These are phyloP conservation scores for Psilocybe cubensis DNA, from an alignment of 768 basidiomycete species.

Conservation along the genomic window DNA sequence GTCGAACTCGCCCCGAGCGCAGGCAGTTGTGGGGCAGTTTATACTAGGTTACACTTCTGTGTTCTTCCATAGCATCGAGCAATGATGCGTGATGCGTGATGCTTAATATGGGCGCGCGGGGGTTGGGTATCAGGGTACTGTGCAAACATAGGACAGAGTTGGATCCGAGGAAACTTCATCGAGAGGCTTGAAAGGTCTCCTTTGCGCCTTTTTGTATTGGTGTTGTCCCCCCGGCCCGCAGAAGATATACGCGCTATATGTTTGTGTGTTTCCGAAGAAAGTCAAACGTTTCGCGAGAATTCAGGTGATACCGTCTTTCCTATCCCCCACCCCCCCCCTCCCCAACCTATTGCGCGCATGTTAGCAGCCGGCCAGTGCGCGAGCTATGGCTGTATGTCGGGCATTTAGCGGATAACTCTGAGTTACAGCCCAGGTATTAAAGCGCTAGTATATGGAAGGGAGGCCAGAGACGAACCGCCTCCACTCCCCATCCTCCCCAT, in stretches of 20 bases:
- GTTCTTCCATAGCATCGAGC: too few relatives aligned
- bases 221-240: too few relatives aligned
- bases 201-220: too few relatives aligned
- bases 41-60: too few relatives aligned
- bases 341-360: background rate
- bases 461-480: background rate
- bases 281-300: background rate
- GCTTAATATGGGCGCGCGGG: too few relatives aligned
- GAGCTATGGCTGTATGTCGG: slow-evolving; percentile 33
- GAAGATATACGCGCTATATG: background rate
- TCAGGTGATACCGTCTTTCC: slow-evolving; percentile 1
- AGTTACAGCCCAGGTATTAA: background rate
- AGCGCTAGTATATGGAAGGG: background rate
- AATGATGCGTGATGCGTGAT: background rate
- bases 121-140: too few relatives aligned
- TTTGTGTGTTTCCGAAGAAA: slow-evolving; percentile 3
- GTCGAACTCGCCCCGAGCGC: too few relatives aligned
- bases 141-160: background rate
- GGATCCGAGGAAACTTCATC: background rate
- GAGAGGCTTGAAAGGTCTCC: background rate
- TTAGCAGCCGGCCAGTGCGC: background rate
- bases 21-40: too few relatives aligned
- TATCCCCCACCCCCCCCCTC: too few relatives aligned
- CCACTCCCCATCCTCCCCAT: too few relatives aligned
- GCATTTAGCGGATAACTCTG: slow-evolving; percentile 26